Conservation (phyloP, 176 grass and related monocot species). For the Pontederia paniculata region DNA sequence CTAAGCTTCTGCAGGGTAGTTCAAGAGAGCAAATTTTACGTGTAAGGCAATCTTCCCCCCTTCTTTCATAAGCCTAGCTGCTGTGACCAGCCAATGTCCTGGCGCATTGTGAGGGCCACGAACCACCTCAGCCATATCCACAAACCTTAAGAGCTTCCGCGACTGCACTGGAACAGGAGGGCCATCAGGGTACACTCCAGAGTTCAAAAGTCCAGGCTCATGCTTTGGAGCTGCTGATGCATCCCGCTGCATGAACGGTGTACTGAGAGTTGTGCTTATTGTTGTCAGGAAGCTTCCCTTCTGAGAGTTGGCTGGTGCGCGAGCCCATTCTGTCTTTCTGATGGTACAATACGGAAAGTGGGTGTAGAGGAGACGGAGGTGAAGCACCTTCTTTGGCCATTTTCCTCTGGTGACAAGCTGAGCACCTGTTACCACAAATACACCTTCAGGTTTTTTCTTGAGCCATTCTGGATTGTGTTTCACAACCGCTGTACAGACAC, state of each 20-base stretch:
- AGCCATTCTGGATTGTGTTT: conserved; percentile 63
- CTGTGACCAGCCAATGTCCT: conserved; percentile 73
- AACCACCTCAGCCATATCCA: conserved; percentile 77
- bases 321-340: conserved; percentile 52
- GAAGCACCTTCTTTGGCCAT: conserved; percentile 68
- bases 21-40: conserved; percentile 69
- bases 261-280: conserved; percentile 73
- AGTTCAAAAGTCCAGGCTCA: conserved; percentile 69
- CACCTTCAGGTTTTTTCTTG: conserved; percentile 40
- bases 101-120: conserved; percentile 64
- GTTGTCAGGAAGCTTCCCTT: conserved; percentile 79
- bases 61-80: conserved; percentile 30
- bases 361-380: conserved; percentile 64
- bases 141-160: conserved; percentile 81
- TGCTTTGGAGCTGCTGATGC: conserved; percentile 25
- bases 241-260: conserved; percentile 50
- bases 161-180: conserved; percentile 67
- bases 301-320: conserved; percentile 43
- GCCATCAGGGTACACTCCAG: conserved; percentile 74
- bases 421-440: conserved; percentile 78
- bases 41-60: conserved; percentile 64
- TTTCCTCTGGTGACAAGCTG: conserved; percentile 76
- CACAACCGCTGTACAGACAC: conserved; percentile 47
- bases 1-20: conserved; percentile 17
- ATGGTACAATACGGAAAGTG: conserved; percentile 68